Base-by-base conservation (phyloP, 1,284 basidiomycete species). In the Amylostereum areolatum region DNA sequence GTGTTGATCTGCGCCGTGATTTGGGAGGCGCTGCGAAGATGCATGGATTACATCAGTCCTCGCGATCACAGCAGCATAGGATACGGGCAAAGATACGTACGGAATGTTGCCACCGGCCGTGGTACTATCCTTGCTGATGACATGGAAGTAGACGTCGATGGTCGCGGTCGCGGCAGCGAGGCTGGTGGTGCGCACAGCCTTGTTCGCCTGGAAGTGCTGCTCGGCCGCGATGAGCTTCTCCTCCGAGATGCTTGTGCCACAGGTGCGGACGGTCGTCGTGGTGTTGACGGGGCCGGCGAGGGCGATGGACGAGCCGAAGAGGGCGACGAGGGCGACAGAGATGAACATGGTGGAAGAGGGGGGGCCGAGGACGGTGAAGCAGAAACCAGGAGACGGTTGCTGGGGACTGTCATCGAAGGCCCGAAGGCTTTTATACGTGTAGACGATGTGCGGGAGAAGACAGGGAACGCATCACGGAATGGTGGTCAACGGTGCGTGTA, bases 91-190 rank as follows among this genome's bases (percentile, higher is more conserved):
- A 28, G 12, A 27, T 3, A 62, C 70, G 42, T 58, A 75, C 70
- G 72, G 68, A 47, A 78, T 58, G 54, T 74, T 72, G n/a, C 75
- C 77, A 30, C 72, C 73, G 25, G 59, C 56, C 11, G 62, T 42
- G 24, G 33, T 8, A 8, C 8, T 35, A 8, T 71, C 66, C 50
- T 67, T 52, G 56, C 62, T 64, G 57, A 80, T 67, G 50, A 78
- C 75, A 55, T 78, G 73, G 64, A 71, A 76, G 63, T 73, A 69
- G 32, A 79, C 68, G 49, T 69, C 55, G 33, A 66, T 44, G 9
- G 55, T 71, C 49, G 69, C 62, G 29, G 65, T 60, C 31, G 64
- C 58, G 25, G 66, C 62, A 11, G 57, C 59, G 7, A 48, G 52
- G 37, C 59, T 58, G 18, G 62, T 47, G 45, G 61, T 62, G n/a